Conservation (phyloP, 2,329 filamentous ascomycete genomes). For the Cladosporium sp. region DNA sequence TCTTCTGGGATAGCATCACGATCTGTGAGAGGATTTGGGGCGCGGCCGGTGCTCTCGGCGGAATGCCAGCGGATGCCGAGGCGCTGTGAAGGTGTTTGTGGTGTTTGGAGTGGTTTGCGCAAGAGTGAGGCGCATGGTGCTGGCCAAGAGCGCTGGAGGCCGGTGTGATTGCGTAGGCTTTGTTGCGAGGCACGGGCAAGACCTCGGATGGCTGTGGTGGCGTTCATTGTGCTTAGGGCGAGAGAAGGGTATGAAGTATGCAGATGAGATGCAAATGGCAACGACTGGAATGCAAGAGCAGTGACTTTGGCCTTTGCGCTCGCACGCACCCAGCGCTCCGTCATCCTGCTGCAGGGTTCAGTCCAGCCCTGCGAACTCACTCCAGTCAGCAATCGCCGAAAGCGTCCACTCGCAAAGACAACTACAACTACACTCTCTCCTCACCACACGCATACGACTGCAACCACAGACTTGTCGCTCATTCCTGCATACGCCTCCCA, state of each 20-base stretch:
- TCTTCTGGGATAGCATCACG: constrained; percentile 18
- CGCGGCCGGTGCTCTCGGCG: constrained; percentile 12
- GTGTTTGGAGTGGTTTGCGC: constrained; percentile 11
- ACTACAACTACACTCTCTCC: background rate
- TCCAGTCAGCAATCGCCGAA: background rate
- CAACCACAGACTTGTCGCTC: background rate
- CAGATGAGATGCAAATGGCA: background rate
- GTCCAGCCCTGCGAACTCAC: background rate
- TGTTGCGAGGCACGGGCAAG: constrained; percentile 27
- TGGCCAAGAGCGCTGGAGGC: constrained; percentile 15
- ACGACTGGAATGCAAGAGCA: background rate
- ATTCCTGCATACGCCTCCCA: background rate
- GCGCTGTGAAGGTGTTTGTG: constrained; percentile 14
- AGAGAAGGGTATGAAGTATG: background rate
- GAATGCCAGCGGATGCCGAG: constrained; percentile 7
- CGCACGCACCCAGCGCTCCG: background rate
- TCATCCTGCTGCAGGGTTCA: background rate
- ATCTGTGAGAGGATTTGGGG: constrained; percentile 27
- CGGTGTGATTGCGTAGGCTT: constrained; percentile 32
- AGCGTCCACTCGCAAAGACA: background rate
- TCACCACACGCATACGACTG: background rate
- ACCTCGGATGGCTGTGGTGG: constrained; percentile 31
- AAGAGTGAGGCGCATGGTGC: constrained; percentile 14
- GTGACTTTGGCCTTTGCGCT: background rate
- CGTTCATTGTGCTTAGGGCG: background rate